Percentiles rank a stretch among this genome's conserved stretches.
These are phyloP conservation scores for Angophora floribunda DNA, from an alignment of 345 rosid species.

Conservation along the genomic window DNA sequence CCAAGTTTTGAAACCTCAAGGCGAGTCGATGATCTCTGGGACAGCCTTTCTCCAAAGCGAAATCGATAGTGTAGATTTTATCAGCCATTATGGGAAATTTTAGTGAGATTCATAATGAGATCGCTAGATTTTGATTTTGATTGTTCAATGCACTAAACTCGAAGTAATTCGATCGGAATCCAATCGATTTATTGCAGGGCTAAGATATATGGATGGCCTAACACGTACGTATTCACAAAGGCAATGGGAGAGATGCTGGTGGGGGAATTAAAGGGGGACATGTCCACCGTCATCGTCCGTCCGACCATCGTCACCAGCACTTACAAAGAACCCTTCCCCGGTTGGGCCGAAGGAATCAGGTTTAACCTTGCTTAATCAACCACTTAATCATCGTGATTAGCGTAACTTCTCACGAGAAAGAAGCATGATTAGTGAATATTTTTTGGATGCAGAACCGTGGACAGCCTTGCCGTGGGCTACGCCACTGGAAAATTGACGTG, in stretches of 20 bases:
- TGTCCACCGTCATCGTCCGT: constrained; percentile 46
- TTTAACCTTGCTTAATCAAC: not conserved
- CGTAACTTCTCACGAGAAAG: not conserved
- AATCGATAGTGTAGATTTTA: not conserved
- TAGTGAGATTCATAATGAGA: not conserved
- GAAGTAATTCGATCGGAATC: not conserved
- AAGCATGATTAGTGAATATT: not conserved
- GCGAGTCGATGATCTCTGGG: not conserved
- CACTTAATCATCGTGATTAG: not conserved
- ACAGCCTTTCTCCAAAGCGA: not conserved
- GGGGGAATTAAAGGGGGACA: constrained; percentile 25
- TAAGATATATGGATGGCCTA: constrained; percentile 63
- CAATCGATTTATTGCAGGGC: constrained; percentile 24
- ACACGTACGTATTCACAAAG: constrained; percentile 72
- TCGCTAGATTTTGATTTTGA: not conserved
- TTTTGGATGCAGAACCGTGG: constrained; percentile 42
- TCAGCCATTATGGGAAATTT: not conserved
- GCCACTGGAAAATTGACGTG: constrained; percentile 77
- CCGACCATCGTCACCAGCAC: constrained; percentile 67
- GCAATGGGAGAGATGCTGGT: constrained; percentile 83
- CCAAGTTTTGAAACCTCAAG: not conserved
- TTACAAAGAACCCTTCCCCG: constrained; percentile 59
- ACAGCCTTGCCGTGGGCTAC: constrained; percentile 53
- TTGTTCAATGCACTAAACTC: not conserved
- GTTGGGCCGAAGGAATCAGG: constrained; percentile 80